Percentiles rank a stretch among this genome's conserved stretches.
Conservation (phyloP, 495 filamentous ascomycete species). For the Penicillium silybi region DNA sequence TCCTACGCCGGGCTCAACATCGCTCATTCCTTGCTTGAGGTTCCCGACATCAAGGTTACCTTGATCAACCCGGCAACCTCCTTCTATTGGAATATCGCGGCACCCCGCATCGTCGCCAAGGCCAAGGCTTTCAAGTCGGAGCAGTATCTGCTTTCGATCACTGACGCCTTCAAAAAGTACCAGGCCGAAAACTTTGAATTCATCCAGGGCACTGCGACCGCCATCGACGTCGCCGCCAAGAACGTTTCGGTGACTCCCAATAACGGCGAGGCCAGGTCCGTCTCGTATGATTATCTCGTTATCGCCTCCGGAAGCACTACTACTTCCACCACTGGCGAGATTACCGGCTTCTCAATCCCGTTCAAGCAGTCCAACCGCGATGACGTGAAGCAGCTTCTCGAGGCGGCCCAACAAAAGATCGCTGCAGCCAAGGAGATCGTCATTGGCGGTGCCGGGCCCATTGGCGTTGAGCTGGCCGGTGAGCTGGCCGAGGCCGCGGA, state of each 20-base stretch:
- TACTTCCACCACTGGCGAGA: constrained; percentile 34
- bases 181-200: constrained; percentile 48
- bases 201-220: constrained; percentile 49
- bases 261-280: constrained; percentile 20
- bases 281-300: constrained; percentile 53
- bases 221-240: constrained; percentile 43
- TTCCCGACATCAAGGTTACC: constrained; percentile 45
- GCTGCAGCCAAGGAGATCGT: constrained; percentile 55
- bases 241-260: constrained; percentile 36
- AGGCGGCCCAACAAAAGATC: constrained; percentile 44
- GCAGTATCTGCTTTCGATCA: constrained; percentile 48
- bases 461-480: constrained; percentile 61
- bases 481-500: constrained; percentile 52
- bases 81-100: constrained; percentile 52
- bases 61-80: constrained; percentile 52
- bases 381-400: constrained; percentile 39
- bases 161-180: constrained; percentile 49
- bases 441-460: constrained; percentile 63
- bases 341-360: constrained; percentile 41
- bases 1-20: constrained; percentile 54
- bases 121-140: constrained; percentile 36
- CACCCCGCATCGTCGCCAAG: constrained; percentile 44
- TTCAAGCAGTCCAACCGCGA: constrained; percentile 48
- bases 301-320: constrained; percentile 50
- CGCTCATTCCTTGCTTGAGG: constrained; percentile 56